A percentile compares a stretch with the other conserved stretches of the same genome.
phyloP scores from a whole-genome alignment of 2,329 filamentous ascomycete genomes.

The Tetracladium maxilliforme region DNA sequence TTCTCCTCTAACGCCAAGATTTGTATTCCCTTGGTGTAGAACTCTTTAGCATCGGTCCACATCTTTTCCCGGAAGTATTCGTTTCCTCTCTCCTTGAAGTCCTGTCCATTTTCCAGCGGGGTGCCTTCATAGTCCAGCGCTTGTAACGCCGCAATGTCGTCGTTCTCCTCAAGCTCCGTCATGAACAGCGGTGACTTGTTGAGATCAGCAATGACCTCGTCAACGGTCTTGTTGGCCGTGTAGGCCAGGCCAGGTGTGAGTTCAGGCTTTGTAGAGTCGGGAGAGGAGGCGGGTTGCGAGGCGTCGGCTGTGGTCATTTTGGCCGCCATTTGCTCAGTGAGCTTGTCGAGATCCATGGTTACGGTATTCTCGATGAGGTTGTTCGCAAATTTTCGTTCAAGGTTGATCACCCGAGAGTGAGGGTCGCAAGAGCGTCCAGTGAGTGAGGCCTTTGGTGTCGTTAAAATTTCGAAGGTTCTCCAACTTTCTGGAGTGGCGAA shows the following conservation, averaged over 20 bases:
- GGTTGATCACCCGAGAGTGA: slow-evolving; percentile 1
- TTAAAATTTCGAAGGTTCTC: too few species aligned
- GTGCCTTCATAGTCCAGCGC: slow-evolving; percentile 90
- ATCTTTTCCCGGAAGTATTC: slow-evolving; percentile 63
- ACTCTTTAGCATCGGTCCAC: slow-evolving; percentile 77
- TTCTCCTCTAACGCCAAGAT: slow-evolving; percentile 52
- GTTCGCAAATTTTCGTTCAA: slow-evolving; percentile 3
- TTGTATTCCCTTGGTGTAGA: slow-evolving; percentile 75
- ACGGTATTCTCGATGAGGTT: slow-evolving; percentile 5
- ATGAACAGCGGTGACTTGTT: slow-evolving; percentile 81
- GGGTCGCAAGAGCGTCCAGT: too few species aligned
- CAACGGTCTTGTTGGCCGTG: slow-evolving; percentile 36
- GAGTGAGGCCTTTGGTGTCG: too few species aligned
- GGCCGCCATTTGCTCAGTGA: too few species aligned
- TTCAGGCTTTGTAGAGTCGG: slow-evolving; percentile 6
- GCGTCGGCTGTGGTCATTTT: not conserved
- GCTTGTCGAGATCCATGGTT: slow-evolving; percentile 4
- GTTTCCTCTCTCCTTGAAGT: slow-evolving; percentile 88
- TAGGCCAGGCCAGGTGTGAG: slow-evolving; percentile 44
- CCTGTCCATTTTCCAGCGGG: slow-evolving; percentile 63
- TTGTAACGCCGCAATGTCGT: slow-evolving; percentile 72
- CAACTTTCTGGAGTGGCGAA: too few species aligned
- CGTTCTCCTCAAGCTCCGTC: slow-evolving; percentile 80
- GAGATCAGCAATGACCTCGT: slow-evolving; percentile 48
- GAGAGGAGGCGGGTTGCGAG: too few species aligned